A percentile compares a stretch with the other conserved stretches of the same genome.
These are phyloP conservation scores for Exophiala lecanii-corni DNA, from an alignment of 2,329 filamentous ascomycete genomes.

Conservation along the genomic window DNA sequence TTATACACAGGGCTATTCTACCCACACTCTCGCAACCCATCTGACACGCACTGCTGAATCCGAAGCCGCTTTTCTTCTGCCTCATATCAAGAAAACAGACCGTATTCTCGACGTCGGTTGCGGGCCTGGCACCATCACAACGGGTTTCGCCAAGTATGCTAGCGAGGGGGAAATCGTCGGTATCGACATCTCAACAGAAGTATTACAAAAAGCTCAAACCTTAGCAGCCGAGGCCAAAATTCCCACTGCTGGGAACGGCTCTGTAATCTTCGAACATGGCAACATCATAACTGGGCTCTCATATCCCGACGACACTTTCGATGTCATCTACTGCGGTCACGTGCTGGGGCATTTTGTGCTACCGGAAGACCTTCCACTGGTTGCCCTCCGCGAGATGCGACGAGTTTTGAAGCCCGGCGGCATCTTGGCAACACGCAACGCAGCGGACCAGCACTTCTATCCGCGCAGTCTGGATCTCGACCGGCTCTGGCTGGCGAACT, in stretches of 20 bases:
- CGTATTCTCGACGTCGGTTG: conserved; percentile 40
- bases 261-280: conserved; percentile 33
- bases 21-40: conserved; percentile 17
- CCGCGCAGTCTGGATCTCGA: conserved; percentile 21
- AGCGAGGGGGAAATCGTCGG: conserved; percentile 36
- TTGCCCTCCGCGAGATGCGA: too few relatives aligned
- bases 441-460: conserved; percentile 27
- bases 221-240: conserved; percentile 31
- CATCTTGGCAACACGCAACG: conserved; percentile 43
- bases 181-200: conserved; percentile 30
- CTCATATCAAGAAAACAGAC: conserved; percentile 33
- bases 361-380: too few relatives aligned
- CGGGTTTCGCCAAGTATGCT: conserved; percentile 34
- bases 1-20: conserved; percentile 19
- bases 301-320: conserved; percentile 47
- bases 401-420: conserved; percentile 51
- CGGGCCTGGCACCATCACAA: conserved; percentile 40
- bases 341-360: conserved; percentile 57
- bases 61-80: conserved; percentile 36
- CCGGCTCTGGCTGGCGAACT: too few relatives aligned
- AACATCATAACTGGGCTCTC: conserved; percentile 37
- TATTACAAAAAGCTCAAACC: too few relatives aligned
- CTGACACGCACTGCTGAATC: conserved; percentile 30
- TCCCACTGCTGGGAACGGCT: conserved; percentile 25
- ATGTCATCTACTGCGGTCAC: conserved; percentile 56